Evolutionary conservation across 345 rosid species (phyloP), one percentile per base, ranked within the genome.

Genomic region (sweet orange (Citrus sinensis)): DNA sequence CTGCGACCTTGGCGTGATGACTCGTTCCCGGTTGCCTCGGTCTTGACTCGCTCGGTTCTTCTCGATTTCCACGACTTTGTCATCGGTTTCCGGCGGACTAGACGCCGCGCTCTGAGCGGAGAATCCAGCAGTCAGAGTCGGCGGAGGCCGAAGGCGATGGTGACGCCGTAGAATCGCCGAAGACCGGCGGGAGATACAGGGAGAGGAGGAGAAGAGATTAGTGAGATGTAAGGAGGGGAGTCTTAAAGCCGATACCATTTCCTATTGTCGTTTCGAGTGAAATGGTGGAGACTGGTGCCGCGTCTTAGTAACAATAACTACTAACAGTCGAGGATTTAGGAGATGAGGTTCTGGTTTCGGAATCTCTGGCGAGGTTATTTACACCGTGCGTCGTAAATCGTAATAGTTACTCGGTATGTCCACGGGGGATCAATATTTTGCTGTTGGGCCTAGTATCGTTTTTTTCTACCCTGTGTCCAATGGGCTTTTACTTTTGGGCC

Each of bases 1-100:
- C 85, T 87, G 87, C 10, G 98, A 93, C 56, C 93, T 91, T n/a
- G 97, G 96, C 75, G 95, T 90, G 64, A 95, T 85, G 72, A 85
- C 87, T 66, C 84, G 88, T 34, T 65, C 77, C 75, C 25, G 70
- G 65, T 71, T 80, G 65, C n/a, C 82, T 66, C 74, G 81, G 61
- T 77, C 85, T 35, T 81, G 83, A 34, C 72, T 76, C 4, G 67
- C 78, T 56, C 75, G 55, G 73, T 55, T 75, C 80, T 83, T 85
- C 77, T 76, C 84, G 37, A 82, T 83, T 2, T 79, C 81, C 13
- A 81, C 87, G 51, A 46, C 22, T 73, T 78, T 86, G 40, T 86
- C 87, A 74, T 87, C 90, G 1, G 90, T 90, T 80, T 87, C 91
- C 56, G 90, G 84, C 5, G 89, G 87, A 66, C 82, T 84, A 7